phyloP scores from a whole-genome alignment of 1,139 yeast species.

The Pichia sp. region DNA sequence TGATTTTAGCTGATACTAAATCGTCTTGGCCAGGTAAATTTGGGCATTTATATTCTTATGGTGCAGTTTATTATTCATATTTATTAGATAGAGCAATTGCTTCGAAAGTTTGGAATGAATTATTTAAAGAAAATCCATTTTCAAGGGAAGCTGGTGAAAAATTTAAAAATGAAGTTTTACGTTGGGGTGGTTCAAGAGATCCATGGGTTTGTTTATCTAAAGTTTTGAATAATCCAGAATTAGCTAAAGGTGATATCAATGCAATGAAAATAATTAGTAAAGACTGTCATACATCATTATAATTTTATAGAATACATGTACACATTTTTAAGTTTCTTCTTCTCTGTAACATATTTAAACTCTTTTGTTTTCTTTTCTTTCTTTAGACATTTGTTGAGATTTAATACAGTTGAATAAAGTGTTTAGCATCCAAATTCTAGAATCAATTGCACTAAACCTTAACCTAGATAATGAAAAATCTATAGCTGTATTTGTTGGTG shows the following conservation, averaged over 20 bases:
- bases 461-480: conserved; percentile 30
- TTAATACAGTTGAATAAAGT: conserved; percentile 27
- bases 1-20: conserved; percentile 51
- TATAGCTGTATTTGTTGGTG: conserved; percentile 22
- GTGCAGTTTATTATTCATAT: conserved; percentile 90
- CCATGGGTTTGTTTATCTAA: conserved; percentile 86
- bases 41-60: conserved; percentile 90
- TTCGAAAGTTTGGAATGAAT: conserved; percentile 68
- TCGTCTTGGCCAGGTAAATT: conserved; percentile 93
- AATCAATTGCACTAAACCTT: conserved; percentile 35
- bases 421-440: conserved; percentile 37
- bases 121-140: conserved; percentile 66
- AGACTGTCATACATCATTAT: neutral
- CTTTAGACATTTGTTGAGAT: conserved; percentile 7
- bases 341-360: neutral
- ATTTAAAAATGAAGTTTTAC: conserved; percentile 61
- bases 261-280: conserved; percentile 67
- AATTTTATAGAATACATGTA: neutral
- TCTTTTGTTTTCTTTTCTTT: neutral
- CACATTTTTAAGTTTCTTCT: neutral
- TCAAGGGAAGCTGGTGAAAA: conserved; percentile 65
- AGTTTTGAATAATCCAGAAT: conserved; percentile 49
- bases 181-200: conserved; percentile 92
- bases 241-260: conserved; percentile 58
- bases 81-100: conserved; percentile 91